Evolutionary conservation across 108 stramenopile species (phyloP), one percentile per base, ranked within the genome.

Genomic region (Chaetoceros tenuissimus): DNA sequence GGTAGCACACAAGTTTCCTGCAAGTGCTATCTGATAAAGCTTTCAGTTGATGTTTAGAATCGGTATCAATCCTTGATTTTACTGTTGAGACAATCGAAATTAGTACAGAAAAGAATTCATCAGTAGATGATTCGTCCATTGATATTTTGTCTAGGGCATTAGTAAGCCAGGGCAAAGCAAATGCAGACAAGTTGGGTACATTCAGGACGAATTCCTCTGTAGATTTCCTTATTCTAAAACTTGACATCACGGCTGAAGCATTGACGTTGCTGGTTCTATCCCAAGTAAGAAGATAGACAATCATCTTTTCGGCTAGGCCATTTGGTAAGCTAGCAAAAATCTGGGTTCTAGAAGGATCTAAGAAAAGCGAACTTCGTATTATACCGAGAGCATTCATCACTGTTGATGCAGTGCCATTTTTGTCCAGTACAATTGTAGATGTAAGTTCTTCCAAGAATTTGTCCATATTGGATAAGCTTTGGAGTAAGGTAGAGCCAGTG

Each of bases 131-230:
- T 25, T 75, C 80, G 10, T 57, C 67, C 17, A 81, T 60, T 44
- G 83, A 70, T 17, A 94, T 69, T 22, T 48, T 57, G 43, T 77
- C 70, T 24, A 94, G 60, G 1, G 84, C 79, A 30, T 73, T 60
- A 16, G 86, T 79, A 23, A 94, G 68, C 87, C 88, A 94, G 20
- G 91, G 85, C 10, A 93, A 51, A 21, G 83, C 78, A 44, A 69
- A 59, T 24, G 68, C 53, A 2, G 80, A 77, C 20, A 93, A 77
- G 20, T 78, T 34, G 0, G 90, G 82, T 16, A 75, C 79, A 7
- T 63, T 57, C 20, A 87, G 65, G 46, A 93, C 79, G 49, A 93
- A 62, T 24, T 85, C 83, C 49, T 83, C 81, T 0, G 79, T 82
- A 23, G 60, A 67, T 62, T 69, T 77, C 31, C 91, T 69, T 30